Evolutionary conservation across 306 rosid genomes (phyloP).

Genomic region (Castanospermum australe): DNA sequence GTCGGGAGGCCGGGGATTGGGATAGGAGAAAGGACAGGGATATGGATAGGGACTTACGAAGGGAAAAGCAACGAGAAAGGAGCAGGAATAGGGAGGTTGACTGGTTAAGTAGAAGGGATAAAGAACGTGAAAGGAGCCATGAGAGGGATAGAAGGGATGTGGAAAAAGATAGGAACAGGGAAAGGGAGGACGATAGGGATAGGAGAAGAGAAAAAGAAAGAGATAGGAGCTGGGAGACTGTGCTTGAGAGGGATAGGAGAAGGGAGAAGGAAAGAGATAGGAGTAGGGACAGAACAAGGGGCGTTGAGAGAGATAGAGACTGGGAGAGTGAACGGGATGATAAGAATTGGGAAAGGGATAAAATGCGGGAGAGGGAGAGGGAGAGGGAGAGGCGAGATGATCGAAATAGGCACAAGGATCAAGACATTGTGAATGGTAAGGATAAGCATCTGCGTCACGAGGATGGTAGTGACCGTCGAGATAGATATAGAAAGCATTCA

Average conservation of each 20-base stretch:
- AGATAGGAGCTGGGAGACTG: conserved; percentile 36
- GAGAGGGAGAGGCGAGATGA: conserved; percentile 42
- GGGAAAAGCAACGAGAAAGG: conserved; percentile 31
- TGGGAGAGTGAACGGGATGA: conserved; percentile 42
- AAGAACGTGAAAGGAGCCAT: conserved; percentile 32
- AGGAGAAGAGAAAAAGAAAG: conserved; percentile 42
- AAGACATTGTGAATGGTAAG: conserved; percentile 24
- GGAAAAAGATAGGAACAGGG: conserved; percentile 44
- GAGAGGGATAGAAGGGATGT: conserved; percentile 48
- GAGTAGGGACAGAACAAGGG: conserved; percentile 38
- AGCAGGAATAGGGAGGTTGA: conserved; percentile 37
- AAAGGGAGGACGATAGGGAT: conserved; percentile 34
- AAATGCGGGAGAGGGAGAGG: conserved; percentile 35
- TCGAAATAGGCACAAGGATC: conserved; percentile 26
- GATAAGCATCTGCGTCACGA: conserved; percentile 36
- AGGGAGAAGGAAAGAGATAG: conserved; percentile 33
- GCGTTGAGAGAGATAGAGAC: conserved; percentile 34
- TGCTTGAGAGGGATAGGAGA: conserved; percentile 36
- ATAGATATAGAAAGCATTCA: conserved; percentile 36
- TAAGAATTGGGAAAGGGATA: conserved; percentile 30
- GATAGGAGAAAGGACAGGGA: conserved; percentile 35
- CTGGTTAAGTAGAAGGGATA: conserved; percentile 7
- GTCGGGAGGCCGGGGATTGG: conserved; percentile 29
- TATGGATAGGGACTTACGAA: conserved; percentile 27
- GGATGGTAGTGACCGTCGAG: conserved; percentile 32